Conservation (phyloP, 2,329 filamentous ascomycete genomes). For the Macrophomina phaseolina region DNA sequence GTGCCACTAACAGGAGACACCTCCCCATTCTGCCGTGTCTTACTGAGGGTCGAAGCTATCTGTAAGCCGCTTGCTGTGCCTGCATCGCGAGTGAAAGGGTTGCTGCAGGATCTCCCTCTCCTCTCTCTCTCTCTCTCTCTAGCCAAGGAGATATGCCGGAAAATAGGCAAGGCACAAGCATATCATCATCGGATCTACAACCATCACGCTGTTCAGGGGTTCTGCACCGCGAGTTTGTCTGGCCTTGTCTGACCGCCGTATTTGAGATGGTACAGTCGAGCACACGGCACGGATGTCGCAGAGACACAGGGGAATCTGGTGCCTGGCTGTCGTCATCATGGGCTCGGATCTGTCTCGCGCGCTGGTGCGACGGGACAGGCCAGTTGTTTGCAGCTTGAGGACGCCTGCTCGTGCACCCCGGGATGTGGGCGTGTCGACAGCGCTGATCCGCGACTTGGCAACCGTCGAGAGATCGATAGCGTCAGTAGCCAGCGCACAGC, state of each 20-base stretch:
- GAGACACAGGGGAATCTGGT: slow-evolving; percentile 20
- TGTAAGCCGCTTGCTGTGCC: slow-evolving; percentile 7
- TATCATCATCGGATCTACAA: slow-evolving; percentile 20
- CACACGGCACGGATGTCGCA: slow-evolving; percentile 17
- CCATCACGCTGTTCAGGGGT: background rate
- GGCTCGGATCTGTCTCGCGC: slow-evolving; percentile 22
- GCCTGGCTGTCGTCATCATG: slow-evolving; percentile 4
- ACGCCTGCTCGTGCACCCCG: background rate
- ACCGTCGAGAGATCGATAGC: slow-evolving; percentile 24
- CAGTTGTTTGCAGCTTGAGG: slow-evolving; percentile 17
- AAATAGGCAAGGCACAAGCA: slow-evolving; percentile 17
- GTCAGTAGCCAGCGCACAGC: slow-evolving; percentile 18
- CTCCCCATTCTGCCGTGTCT: no score
- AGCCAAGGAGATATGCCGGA: slow-evolving; percentile 15
- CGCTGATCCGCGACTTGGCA: slow-evolving; percentile 25
- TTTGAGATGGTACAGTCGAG: slow-evolving; percentile 3
- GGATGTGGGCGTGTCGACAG: slow-evolving; percentile 4
- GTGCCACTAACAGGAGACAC: background rate
- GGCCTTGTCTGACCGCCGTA: slow-evolving; percentile 3
- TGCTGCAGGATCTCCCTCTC: slow-evolving; percentile 17
- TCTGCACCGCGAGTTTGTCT: background rate
- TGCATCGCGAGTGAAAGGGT: slow-evolving; percentile 11
- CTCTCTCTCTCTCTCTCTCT: background rate
- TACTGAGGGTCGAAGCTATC: no score
- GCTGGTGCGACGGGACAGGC: slow-evolving; percentile 8